phyloP scores from a whole-genome alignment of 345 rosid genomes.

The Trapa bicornis region DNA sequence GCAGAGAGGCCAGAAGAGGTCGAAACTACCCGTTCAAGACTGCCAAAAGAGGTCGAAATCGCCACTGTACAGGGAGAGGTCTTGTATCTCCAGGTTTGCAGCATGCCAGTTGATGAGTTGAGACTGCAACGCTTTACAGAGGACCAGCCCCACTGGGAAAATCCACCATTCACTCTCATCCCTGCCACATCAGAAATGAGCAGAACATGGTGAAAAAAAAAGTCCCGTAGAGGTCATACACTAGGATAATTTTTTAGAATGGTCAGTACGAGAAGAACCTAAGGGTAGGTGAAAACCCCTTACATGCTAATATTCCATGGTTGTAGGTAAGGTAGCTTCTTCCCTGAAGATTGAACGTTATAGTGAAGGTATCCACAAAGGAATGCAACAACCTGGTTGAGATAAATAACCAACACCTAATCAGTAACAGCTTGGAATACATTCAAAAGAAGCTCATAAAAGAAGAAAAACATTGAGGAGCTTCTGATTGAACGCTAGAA shows the following conservation, averaged over 20 bases:
- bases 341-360: conserved; percentile 47
- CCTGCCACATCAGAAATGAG: conserved; percentile 40
- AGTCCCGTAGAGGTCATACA: neutral
- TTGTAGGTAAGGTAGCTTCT: conserved; percentile 49
- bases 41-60: conserved; percentile 92
- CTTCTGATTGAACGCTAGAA: neutral
- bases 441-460: neutral
- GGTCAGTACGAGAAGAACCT: neutral
- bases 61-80: conserved; percentile 88
- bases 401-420: neutral
- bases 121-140: conserved; percentile 80
- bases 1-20: neutral
- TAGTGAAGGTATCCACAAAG: conserved; percentile 87
- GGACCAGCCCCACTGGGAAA: conserved; percentile 80
- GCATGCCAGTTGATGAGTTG: conserved; percentile 92
- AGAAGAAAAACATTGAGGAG: too few species aligned
- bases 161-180: conserved; percentile 99
- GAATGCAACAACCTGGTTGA: conserved; percentile 66
- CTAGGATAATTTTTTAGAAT: neutral
- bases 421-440: neutral
- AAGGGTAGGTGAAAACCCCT: conserved; percentile 21
- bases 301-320: conserved; percentile 98
- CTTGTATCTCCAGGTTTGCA: conserved; percentile 96
- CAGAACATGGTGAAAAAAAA: neutral
- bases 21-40: conserved; percentile 30